These are phyloP conservation scores for Zygosaccharomyces sapae DNA, from an alignment of 1,139 yeast species.

Conservation along the genomic window DNA sequence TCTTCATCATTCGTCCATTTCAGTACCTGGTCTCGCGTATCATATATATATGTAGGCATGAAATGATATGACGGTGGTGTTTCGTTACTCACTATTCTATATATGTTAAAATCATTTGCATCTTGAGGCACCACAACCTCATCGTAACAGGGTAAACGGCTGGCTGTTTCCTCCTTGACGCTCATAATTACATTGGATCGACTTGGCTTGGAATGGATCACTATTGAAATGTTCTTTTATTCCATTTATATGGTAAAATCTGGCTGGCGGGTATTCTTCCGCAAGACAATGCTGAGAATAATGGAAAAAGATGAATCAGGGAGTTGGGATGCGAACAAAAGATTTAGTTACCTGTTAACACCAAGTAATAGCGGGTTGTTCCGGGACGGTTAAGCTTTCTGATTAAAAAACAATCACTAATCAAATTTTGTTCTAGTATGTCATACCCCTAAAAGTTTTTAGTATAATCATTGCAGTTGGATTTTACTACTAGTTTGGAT, in stretches of 20 bases:
- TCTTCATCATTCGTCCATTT: neutral
- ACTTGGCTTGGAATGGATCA: neutral
- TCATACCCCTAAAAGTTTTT: too few relatives aligned
- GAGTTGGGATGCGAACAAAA: too few relatives aligned
- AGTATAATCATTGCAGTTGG: too few relatives aligned
- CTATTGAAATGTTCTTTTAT: neutral
- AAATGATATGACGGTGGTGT: neutral
- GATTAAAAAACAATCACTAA: too few relatives aligned
- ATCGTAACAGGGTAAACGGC: neutral
- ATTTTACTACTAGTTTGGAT: too few relatives aligned
- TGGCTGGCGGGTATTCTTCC: neutral
- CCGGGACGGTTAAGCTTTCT: too few relatives aligned
- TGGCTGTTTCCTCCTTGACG: neutral
- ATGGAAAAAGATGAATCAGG: too few relatives aligned
- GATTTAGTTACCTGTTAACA: too few relatives aligned
- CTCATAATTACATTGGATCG: neutral
- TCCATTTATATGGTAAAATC: neutral
- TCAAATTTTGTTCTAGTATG: too few relatives aligned
- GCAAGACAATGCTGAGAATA: neutral
- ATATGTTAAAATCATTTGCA: neutral
- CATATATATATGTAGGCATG: neutral
- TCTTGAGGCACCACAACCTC: neutral
- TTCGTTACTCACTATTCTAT: neutral
- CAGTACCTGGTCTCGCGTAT: neutral
- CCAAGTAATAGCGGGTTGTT: too few relatives aligned